Evolutionary conservation across 331 rosid species (phyloP), one percentile per base, ranked within the genome.

Genomic region (Ulmus americana): DNA sequence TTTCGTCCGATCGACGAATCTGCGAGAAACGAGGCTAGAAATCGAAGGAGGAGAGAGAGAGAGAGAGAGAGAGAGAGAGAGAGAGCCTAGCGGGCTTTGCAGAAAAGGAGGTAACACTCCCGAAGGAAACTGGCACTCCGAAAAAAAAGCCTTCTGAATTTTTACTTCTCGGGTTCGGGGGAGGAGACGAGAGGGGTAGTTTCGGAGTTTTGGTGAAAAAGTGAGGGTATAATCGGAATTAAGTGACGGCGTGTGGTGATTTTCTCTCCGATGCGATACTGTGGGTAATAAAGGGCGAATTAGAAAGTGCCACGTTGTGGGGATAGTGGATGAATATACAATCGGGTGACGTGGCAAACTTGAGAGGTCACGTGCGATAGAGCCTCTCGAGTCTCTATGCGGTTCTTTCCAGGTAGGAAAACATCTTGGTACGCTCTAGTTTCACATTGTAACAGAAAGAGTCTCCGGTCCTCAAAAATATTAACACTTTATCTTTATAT

Each of bases 1-100:
- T 45, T 49, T 42, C 58, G 73, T 63, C 78, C 71, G 87, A 82
- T 82, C 84, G 76, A 63, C 60, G 63, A 82, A 82, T 79, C 87
- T 54, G 71, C 53, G 73, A 75, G 61, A 76, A 46, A 22, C 7
- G 42, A 14, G 10, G 64, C 50, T 65, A 57, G 39, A 45, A 8
- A 35, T 7, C 22, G 35, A 62, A n/a, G 65, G 35, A 53, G 64
- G 71, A 55, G 28, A 60, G 58, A 14, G 22, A 60, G 52, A 64
- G 58, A 14, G 22, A 60, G 52, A 64, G 65, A 46, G 38, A 7
- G 15, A 7, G 22, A 20, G 28, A 49, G 61, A 14, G 39, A 28
- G 35, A 28, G 49, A 70, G 75, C 75, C 75, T 57, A 51, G 72
- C 61, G 41, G 75, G 64, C 64, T 68, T 55, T 58, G 79, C 70